These are phyloP conservation scores for Eucalyptus pauciflora DNA, from an alignment of 345 rosid genomes.

Conservation along the genomic window DNA sequence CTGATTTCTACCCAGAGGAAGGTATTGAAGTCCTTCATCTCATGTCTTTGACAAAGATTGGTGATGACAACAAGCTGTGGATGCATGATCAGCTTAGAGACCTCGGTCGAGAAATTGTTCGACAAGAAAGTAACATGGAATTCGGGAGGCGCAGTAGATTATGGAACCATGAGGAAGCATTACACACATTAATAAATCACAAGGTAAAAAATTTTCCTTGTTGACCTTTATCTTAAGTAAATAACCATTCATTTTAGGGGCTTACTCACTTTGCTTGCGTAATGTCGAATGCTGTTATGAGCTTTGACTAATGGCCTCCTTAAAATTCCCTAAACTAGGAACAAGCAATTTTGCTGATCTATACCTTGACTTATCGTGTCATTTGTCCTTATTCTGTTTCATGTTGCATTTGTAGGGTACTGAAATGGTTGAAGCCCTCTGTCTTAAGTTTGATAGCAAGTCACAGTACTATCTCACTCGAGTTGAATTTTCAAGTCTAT, in stretches of 20 bases:
- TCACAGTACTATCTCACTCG: slow-evolving; percentile 6
- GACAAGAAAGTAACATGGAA: not conserved
- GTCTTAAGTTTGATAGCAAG: slow-evolving; percentile 4
- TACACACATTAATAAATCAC: not conserved
- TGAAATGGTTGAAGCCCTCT: slow-evolving; percentile 2
- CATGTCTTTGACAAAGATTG: slow-evolving; percentile 2
- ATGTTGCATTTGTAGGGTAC: not conserved
- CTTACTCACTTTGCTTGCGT: not conserved
- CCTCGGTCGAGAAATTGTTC: slow-evolving; percentile 6
- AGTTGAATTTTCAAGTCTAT: not conserved
- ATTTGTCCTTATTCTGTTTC: not conserved
- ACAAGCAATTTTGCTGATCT: not conserved
- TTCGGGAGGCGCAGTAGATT: slow-evolving; percentile 1
- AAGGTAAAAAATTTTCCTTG: not conserved
- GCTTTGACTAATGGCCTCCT: not conserved
- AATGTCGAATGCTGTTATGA: not conserved
- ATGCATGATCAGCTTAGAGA: slow-evolving; percentile 9
- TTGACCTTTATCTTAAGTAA: not conserved
- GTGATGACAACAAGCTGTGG: slow-evolving; percentile 5
- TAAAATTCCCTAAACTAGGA: not conserved
- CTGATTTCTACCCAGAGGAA: slow-evolving; percentile 4
- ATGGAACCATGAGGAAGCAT: slow-evolving; percentile 4
- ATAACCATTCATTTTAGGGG: not conserved
- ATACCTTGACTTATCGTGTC: not conserved
- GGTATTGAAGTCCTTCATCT: slow-evolving; percentile 5